These are phyloP conservation scores for Diaporthe longicolla DNA, from an alignment of 2,329 filamentous ascomycete species.

Conservation along the genomic window DNA sequence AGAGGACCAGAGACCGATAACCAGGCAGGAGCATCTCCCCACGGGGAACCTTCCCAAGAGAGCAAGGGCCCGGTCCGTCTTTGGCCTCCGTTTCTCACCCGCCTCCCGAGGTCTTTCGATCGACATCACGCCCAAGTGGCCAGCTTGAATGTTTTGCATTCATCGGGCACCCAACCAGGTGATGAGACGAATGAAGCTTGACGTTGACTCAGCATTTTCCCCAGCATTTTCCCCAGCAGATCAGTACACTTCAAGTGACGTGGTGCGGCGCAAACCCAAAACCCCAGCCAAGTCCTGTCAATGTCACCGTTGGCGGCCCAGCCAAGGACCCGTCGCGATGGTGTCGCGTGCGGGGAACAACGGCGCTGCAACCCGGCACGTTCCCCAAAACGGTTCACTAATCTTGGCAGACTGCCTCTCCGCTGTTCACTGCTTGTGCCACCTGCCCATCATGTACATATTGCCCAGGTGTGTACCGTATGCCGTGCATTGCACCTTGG, in stretches of 20 bases:
- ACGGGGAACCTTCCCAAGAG: not conserved
- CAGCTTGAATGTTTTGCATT: slow-evolving; percentile 3
- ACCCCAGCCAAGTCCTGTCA: slow-evolving; percentile 13
- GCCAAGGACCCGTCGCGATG: slow-evolving; percentile 6
- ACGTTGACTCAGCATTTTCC: not conserved
- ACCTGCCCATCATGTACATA: no score
- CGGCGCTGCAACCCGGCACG: not conserved
- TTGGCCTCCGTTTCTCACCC: not conserved
- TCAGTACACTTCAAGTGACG: not conserved
- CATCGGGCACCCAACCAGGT: not conserved
- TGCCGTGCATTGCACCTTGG: no score
- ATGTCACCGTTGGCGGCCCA: not conserved
- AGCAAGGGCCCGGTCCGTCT: not conserved
- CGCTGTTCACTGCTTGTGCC: no score
- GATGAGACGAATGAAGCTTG: slow-evolving; percentile 9
- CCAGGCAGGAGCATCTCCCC: not conserved
- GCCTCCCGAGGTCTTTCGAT: no score
- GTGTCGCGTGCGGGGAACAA: slow-evolving; percentile 5
- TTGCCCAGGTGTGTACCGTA: no score
- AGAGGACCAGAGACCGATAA: slow-evolving; percentile 11
- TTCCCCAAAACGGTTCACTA: slow-evolving; percentile 11
- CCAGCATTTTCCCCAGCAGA: not conserved
- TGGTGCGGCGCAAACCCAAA: slow-evolving; percentile 7
- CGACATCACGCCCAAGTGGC: not conserved
- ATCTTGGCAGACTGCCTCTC: no score